Base-by-base conservation (phyloP, 345 rosid genomes). In the Alliaria petiolata region DNA sequence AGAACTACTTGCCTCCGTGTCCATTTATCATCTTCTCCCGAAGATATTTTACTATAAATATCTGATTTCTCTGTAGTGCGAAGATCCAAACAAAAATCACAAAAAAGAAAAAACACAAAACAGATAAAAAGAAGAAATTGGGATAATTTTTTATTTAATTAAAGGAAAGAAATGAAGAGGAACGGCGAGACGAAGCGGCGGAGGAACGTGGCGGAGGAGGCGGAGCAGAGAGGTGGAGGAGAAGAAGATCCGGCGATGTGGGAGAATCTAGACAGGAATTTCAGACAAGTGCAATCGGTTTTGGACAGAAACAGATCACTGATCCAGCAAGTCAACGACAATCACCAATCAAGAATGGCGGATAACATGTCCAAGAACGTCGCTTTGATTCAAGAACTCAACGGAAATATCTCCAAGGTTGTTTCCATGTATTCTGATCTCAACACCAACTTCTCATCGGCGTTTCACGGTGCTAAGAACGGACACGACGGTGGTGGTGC, bases 291-390 rank as follows among this genome's bases (percentile, higher is more conserved):
- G 11, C 96, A 93, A 79, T 68, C 91, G 19, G 91, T 90, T 54
- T 69, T 93, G 38, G 98, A 93, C 79, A 69, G 98, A 76, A 93
- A 93, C 84, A 76, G 96, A 44, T 78, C 55, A 11, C 59, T 93
- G 82, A 93, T 89, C 30, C 88, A 87, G n/a, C 93, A 90, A 56
- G 97, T 90, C 54, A 89, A 93, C 81, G 93, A 90, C 44, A 93
- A 93, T 58, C 98, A 93, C 62, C 96, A 84, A 74, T 93, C 98
- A 0, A 84, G 75, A 73, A 80, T 72, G 38, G 83, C 92, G 2
- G 88, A 81, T 58, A 90, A 90, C 78, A 93, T 93, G 98, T 89
- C 84, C 10, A 89, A 90, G 72, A 93, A 93, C 85, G 97, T 93
- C 0, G 88, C 87, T 34, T 75, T 93, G 76, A 93, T 93, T n/a